Conservation (phyloP, 148 eudicot genomes). For the Vaccinium macrocarpon region DNA sequence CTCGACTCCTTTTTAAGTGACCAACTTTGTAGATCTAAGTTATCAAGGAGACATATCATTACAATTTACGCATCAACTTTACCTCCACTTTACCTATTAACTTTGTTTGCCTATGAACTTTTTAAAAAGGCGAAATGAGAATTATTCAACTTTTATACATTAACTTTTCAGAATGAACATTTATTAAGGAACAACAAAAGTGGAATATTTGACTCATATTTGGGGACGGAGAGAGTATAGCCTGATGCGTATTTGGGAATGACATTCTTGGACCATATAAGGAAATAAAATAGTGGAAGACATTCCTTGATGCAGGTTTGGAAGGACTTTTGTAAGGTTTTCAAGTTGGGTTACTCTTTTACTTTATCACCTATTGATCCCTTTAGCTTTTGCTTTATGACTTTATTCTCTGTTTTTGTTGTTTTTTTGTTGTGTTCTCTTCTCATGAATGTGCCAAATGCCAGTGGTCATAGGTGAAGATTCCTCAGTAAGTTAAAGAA, state of each 20-base stretch:
- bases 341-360: conserved; percentile 3
- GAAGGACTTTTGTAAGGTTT: background rate
- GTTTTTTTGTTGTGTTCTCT: background rate
- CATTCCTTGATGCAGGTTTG: background rate
- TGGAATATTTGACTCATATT: too few species aligned
- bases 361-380: background rate
- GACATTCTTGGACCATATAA: background rate
- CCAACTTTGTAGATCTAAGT: too few species aligned
- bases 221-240: background rate
- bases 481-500: background rate
- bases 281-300: background rate
- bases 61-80: too few species aligned
- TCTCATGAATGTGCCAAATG: background rate
- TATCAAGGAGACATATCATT: too few species aligned
- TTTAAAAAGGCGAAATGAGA: too few species aligned
- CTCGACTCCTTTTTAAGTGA: too few species aligned
- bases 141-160: too few species aligned
- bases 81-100: too few species aligned
- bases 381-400: background rate
- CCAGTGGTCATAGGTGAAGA: conserved; percentile 5
- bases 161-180: too few species aligned
- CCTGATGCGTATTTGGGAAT: background rate
- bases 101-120: too few species aligned
- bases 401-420: background rate
- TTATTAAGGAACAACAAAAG: too few species aligned